phyloP scores from a whole-genome alignment of 441 rosid genomes.

The Pelargonium australe region DNA sequence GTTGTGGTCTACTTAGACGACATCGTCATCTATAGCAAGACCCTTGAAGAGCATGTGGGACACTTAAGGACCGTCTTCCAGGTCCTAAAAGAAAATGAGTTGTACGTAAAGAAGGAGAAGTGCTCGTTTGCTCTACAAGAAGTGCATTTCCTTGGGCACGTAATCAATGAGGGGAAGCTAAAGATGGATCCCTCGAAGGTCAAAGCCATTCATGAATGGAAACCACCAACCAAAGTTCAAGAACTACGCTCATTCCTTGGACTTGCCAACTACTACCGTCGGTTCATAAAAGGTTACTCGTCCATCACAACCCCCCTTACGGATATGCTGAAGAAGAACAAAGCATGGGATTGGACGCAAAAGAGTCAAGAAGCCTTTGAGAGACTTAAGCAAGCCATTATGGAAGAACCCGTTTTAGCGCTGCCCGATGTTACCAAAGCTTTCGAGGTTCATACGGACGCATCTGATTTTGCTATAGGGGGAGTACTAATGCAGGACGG shows the following conservation, averaged over 20 bases:
- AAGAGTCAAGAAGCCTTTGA: not conserved
- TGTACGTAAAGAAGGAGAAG: not conserved
- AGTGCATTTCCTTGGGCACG: too few species aligned
- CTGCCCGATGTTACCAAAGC: too few species aligned
- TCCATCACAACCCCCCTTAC: too few species aligned
- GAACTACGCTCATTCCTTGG: not conserved
- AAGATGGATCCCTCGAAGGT: too few species aligned
- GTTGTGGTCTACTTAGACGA: not conserved
- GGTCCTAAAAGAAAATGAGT: not conserved
- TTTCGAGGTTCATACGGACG: not conserved
- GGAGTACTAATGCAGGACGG: not conserved
- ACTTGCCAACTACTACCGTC: not conserved
- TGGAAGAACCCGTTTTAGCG: too few species aligned
- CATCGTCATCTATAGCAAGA: not conserved
- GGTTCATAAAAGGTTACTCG: not conserved
- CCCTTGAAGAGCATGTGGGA: not conserved
- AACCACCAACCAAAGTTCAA: not conserved
- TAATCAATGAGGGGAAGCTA: too few species aligned
- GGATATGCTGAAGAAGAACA: not conserved
- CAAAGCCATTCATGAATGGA: too few species aligned
- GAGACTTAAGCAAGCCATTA: not conserved
- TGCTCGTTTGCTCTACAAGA: too few species aligned
- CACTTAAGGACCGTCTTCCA: not conserved
- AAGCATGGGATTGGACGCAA: too few species aligned
- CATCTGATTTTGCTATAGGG: too few species aligned